phyloP scores from a whole-genome alignment of 1,284 basidiomycete genomes.

The Sphagnurus paluster region DNA sequence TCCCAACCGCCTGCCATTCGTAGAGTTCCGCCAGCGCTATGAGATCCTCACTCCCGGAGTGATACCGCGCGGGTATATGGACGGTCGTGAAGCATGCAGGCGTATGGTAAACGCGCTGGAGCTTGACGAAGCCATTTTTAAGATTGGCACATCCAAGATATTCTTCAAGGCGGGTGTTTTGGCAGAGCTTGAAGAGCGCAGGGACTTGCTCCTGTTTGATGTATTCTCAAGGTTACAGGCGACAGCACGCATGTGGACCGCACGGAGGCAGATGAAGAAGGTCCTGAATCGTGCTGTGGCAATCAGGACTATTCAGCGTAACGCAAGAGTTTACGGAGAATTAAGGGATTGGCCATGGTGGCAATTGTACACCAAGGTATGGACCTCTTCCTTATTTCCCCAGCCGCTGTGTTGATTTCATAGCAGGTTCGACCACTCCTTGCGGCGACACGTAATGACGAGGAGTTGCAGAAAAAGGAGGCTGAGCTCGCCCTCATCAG shows the following conservation, averaged over 20 bases:
- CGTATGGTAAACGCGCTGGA: slow-evolving; percentile 93
- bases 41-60: slow-evolving; percentile 94
- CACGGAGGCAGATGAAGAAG: slow-evolving; percentile 92
- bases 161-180: slow-evolving; percentile 99
- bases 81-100: slow-evolving; percentile 91
- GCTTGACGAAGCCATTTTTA: slow-evolving; percentile 83
- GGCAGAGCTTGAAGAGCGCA: slow-evolving; percentile 94
- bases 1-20: slow-evolving; percentile 94
- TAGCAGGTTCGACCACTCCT: slow-evolving; percentile 90
- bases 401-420: slow-evolving; percentile 9
- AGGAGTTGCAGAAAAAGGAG: slow-evolving; percentile 89
- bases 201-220: slow-evolving; percentile 86
- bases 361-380: slow-evolving; percentile 92
- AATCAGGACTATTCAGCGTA: slow-evolving; percentile 90
- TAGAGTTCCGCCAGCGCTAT: slow-evolving; percentile 97
- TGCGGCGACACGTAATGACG: slow-evolving; percentile 90
- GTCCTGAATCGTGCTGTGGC: slow-evolving; percentile 92
- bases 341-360: slow-evolving; percentile 99
- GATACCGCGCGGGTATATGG: slow-evolving; percentile 94
- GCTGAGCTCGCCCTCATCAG: slow-evolving; percentile 81
- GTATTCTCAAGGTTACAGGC: slow-evolving; percentile 91
- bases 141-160: slow-evolving; percentile 96
- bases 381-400: slow-evolving; percentile 1
- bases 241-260: slow-evolving; percentile 81
- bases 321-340: slow-evolving; percentile 89